Evolutionary conservation across 768 basidiomycete species (phyloP).

Genomic region (Termitomyces titanicus): DNA sequence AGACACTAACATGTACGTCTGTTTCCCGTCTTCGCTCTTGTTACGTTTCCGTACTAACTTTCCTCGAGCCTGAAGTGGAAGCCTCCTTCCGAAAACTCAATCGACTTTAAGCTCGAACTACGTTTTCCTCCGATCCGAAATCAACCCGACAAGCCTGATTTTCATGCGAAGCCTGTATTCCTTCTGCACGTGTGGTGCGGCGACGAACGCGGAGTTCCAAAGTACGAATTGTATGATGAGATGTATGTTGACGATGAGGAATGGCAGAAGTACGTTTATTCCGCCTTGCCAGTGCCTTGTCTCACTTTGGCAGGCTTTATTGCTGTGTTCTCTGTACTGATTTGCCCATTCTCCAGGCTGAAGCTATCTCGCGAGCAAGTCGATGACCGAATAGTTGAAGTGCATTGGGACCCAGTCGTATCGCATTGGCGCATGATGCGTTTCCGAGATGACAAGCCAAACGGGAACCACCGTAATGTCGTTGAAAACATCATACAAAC

Average conservation of each 20-base stretch:
- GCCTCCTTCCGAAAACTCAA: slow-evolving; percentile 94
- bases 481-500: slow-evolving; percentile 88
- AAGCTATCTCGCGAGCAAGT: slow-evolving; percentile 81
- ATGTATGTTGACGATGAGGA: slow-evolving; percentile 85
- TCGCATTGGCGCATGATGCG: slow-evolving; percentile 87
- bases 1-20: slow-evolving; percentile 79
- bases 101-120: slow-evolving; percentile 96
- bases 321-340: slow-evolving; percentile 4
- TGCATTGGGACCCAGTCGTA: slow-evolving; percentile 75
- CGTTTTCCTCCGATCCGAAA: slow-evolving; percentile 73
- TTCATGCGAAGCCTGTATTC: slow-evolving; percentile 82
- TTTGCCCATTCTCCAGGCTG: slow-evolving; percentile 47
- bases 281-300: background rate
- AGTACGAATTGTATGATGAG: slow-evolving; percentile 81
- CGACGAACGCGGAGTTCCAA: slow-evolving; percentile 45
- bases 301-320: background rate
- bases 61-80: slow-evolving; percentile 93
- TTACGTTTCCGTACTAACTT: slow-evolving; percentile 3
- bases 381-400: slow-evolving; percentile 94
- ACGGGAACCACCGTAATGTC: slow-evolving; percentile 84
- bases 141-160: slow-evolving; percentile 66
- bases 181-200: slow-evolving; percentile 82
- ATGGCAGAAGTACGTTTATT: slow-evolving; percentile 77
- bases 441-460: slow-evolving; percentile 89
- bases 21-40: background rate